These are phyloP conservation scores for Penicillium sp. DNA, from an alignment of 2,329 filamentous ascomycete species.

Conservation along the genomic window DNA sequence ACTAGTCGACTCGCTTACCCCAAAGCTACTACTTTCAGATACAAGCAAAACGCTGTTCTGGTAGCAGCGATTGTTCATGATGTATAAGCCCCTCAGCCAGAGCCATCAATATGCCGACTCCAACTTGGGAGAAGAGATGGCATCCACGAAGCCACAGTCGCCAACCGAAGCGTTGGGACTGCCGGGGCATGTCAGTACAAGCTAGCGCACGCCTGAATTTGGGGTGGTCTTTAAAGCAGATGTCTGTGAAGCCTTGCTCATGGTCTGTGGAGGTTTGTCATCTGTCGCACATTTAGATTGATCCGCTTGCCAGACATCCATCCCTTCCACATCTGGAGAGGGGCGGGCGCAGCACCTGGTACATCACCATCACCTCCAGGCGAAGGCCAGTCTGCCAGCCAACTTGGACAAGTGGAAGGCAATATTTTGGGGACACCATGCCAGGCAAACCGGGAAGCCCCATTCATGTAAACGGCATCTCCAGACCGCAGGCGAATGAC, in stretches of 20 bases:
- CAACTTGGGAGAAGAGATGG: neutral
- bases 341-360: constrained; percentile 31
- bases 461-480: constrained; percentile 88
- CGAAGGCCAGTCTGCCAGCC: constrained; percentile 75
- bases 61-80: neutral
- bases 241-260: neutral
- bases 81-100: neutral
- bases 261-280: constrained; percentile 59
- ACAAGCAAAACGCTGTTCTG: neutral
- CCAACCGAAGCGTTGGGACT: neutral
- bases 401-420: constrained; percentile 74
- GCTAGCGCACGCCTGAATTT: neutral
- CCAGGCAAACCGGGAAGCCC: constrained; percentile 84
- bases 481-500: constrained; percentile 74
- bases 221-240: neutral
- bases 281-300: constrained; percentile 91
- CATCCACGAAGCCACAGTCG: neutral
- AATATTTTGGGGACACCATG: constrained; percentile 91
- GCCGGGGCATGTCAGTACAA: neutral
- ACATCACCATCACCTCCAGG: constrained; percentile 45
- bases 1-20: neutral
- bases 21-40: neutral
- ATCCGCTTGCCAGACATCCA: constrained; percentile 90
- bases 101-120: neutral
- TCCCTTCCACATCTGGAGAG: constrained; percentile 72